Conservation (phyloP, 192 early-diverging fungal species). For the Mortierella claussenii region DNA sequence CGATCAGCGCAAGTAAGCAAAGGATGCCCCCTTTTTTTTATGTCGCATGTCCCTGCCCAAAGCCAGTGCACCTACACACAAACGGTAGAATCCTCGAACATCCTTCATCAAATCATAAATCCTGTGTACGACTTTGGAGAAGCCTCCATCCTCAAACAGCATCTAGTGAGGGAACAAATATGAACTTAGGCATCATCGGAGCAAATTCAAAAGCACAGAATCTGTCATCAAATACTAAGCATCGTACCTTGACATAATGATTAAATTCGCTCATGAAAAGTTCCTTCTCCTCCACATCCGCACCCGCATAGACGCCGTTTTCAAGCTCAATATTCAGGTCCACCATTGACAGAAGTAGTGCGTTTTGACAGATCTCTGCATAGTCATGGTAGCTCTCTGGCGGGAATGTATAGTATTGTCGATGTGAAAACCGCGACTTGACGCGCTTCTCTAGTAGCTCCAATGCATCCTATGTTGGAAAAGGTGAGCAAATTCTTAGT, state of each 20-base stretch:
- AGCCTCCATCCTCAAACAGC: conserved; percentile 56
- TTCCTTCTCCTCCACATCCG: conserved; percentile 32
- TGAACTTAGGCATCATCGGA: too few species aligned
- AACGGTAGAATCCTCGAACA: conserved; percentile 61
- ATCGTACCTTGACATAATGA: conserved; percentile 33
- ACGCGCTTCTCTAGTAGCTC: conserved; percentile 93
- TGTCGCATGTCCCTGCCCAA: too few species aligned
- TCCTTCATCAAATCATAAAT: conserved; percentile 70
- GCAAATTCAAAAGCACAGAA: neutral
- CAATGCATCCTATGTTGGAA: conserved; percentile 80
- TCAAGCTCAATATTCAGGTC: conserved; percentile 24
- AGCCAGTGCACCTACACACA: conserved; percentile 65
- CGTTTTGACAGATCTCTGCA: conserved; percentile 61
- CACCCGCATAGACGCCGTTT: conserved; percentile 1
- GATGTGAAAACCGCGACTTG: conserved; percentile 93
- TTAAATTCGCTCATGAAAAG: conserved; percentile 64
- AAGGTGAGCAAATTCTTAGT: too few species aligned
- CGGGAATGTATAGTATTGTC: conserved; percentile 79
- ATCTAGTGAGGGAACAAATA: conserved; percentile 36
- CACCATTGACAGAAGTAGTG: conserved; percentile 53
- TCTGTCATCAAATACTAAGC: too few species aligned
- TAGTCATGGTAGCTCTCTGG: conserved; percentile 67
- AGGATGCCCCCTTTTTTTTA: too few species aligned
- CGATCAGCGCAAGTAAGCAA: conserved; percentile 12
- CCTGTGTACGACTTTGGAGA: conserved; percentile 57